These are phyloP conservation scores for Basidiobolus heterosporus DNA, from an alignment of 371 early-diverging fungal genomes.

Conservation along the genomic window DNA sequence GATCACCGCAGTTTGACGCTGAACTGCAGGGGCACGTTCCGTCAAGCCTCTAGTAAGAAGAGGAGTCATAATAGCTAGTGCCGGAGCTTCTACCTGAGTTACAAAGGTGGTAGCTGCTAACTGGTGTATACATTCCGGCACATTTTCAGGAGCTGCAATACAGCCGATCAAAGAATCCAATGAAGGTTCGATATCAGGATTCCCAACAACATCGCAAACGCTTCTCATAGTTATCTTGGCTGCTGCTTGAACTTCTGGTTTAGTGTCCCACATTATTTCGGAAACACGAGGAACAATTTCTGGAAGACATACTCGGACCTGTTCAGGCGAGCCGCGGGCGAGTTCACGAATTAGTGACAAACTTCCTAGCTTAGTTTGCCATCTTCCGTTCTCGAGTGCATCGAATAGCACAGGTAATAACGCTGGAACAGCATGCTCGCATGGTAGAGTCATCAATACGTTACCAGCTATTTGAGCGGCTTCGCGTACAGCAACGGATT, in stretches of 20 bases:
- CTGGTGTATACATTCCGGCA: slow-evolving; percentile 42
- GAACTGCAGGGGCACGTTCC: slow-evolving; percentile 37
- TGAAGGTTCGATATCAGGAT: slow-evolving; percentile 46
- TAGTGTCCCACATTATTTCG: slow-evolving; percentile 64
- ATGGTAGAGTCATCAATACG: slow-evolving; percentile 20
- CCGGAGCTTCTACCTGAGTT: slow-evolving; percentile 55
- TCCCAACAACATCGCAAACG: slow-evolving; percentile 29
- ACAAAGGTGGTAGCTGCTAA: slow-evolving; percentile 63
- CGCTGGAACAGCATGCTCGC: slow-evolving; percentile 20
- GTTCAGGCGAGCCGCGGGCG: slow-evolving; percentile 17
- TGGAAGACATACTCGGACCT: slow-evolving; percentile 42
- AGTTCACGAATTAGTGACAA: slow-evolving; percentile 22
- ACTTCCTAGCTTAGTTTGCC: slow-evolving; percentile 40
- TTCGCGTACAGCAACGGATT: slow-evolving; percentile 27
- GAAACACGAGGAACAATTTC: slow-evolving; percentile 56
- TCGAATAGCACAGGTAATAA: slow-evolving; percentile 32
- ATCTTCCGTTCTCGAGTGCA: slow-evolving; percentile 34
- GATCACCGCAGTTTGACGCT: slow-evolving; percentile 67
- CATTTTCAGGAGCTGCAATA: slow-evolving; percentile 47
- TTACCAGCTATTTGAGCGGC: slow-evolving; percentile 27
- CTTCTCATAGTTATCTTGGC: slow-evolving; percentile 25
- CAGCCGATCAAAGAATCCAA: slow-evolving; percentile 40
- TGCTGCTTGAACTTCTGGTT: slow-evolving; percentile 36
- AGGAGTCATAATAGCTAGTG: slow-evolving; percentile 68
- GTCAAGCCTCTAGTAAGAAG: slow-evolving; percentile 58